Conservation (phyloP, 805 yeast species). For the Cephaloascus albidus region DNA sequence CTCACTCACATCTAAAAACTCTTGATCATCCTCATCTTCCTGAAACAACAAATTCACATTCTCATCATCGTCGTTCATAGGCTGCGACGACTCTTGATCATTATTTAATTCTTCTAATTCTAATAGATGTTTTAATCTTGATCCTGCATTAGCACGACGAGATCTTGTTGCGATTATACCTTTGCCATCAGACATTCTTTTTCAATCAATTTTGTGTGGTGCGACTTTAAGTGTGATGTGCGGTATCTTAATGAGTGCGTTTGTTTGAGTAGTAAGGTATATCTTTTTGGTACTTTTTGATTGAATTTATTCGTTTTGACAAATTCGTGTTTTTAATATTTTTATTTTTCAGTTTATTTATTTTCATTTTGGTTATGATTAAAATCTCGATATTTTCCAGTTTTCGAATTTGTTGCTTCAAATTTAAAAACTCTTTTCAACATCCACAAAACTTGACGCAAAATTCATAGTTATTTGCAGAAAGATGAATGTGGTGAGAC, state of each 20-base stretch:
- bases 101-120: constrained; percentile 55
- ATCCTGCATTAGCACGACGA: constrained; percentile 86
- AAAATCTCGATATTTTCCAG: background rate
- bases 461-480: too few relatives aligned
- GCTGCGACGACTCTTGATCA: constrained; percentile 15
- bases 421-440: too few relatives aligned
- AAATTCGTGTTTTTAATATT: background rate
- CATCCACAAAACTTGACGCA: too few relatives aligned
- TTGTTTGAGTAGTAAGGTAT: too few relatives aligned
- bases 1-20: constrained; percentile 12
- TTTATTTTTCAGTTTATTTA: background rate
- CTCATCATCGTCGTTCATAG: constrained; percentile 57
- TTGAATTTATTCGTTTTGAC: background rate
- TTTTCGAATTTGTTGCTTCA: background rate
- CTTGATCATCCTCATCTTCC: constrained; percentile 30
- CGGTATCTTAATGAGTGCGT: too few relatives aligned
- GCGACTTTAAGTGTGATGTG: too few relatives aligned
- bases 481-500: too few relatives aligned
- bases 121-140: constrained; percentile 62
- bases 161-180: constrained; percentile 66
- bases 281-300: too few relatives aligned
- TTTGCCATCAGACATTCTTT: constrained; percentile 27
- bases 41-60: constrained; percentile 63
- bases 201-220: too few relatives aligned
- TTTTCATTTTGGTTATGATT: background rate